These are phyloP conservation scores for Jacaranda copaia DNA, from an alignment of 257 asterid species.

Conservation along the genomic window DNA sequence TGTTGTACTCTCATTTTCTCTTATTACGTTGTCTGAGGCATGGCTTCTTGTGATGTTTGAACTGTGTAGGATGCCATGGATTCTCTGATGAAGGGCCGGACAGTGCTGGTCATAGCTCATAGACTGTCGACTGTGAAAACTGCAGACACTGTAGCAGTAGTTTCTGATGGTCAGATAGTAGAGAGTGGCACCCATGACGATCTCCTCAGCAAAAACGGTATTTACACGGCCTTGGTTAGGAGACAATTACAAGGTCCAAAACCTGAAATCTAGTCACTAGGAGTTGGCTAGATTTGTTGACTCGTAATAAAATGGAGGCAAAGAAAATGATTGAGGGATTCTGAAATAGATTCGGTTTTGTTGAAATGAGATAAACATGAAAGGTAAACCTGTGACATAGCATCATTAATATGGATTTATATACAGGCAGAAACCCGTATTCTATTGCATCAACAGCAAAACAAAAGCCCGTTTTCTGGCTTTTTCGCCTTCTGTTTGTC, in stretches of 20 bases:
- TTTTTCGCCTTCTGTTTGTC: background rate
- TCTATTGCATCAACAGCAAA: background rate
- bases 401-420: background rate
- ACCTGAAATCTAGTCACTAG: slow-evolving; percentile 41
- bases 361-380: background rate
- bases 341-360: background rate
- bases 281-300: background rate
- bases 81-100: slow-evolving; percentile 84
- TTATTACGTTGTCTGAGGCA: background rate
- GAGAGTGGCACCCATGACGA: slow-evolving; percentile 81
- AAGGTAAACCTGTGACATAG: too few relatives aligned
- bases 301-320: background rate
- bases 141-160: slow-evolving; percentile 85
- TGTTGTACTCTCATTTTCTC: background rate
- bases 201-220: slow-evolving; percentile 67
- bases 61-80: slow-evolving; percentile 82
- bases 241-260: slow-evolving; percentile 79
- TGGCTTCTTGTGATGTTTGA: background rate
- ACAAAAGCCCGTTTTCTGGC: too few relatives aligned
- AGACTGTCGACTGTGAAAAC: slow-evolving; percentile 88
- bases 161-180: slow-evolving; percentile 80
- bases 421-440: background rate
- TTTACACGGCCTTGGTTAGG: slow-evolving; percentile 75
- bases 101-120: slow-evolving; percentile 88
- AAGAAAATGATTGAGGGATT: background rate